Percentiles rank a stretch among this genome's conserved stretches.
Evolutionary conservation across 352 stramenopile genomes (phyloP).

Genomic region (Phytopythium mirpurense): DNA sequence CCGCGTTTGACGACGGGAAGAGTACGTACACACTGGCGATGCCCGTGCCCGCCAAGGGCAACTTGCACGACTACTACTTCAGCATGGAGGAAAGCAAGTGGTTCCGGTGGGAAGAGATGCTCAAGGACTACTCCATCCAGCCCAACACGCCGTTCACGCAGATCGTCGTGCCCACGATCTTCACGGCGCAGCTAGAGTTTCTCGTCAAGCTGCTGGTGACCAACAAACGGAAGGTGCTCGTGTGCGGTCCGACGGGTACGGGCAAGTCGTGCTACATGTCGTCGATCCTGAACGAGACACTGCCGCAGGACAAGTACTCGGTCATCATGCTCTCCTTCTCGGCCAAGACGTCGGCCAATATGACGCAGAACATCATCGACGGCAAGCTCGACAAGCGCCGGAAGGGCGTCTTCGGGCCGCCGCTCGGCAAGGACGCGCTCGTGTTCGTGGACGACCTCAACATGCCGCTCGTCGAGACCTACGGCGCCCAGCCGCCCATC

Average conservation of each 20-base stretch:
- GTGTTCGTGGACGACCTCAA: constrained; percentile 95
- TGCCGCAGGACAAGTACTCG: constrained; percentile 81
- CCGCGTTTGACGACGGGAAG: constrained; percentile 56
- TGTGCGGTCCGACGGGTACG: constrained; percentile 91
- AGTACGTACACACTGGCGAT: constrained; percentile 46
- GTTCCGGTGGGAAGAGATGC: constrained; percentile 88
- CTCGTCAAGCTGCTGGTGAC: constrained; percentile 83
- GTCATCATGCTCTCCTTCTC: constrained; percentile 90
- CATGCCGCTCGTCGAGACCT: constrained; percentile 93
- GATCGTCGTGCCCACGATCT: constrained; percentile 93
- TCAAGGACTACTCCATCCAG: constrained; percentile 84
- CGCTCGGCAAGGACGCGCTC: constrained; percentile 80
- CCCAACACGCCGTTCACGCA: constrained; percentile 85
- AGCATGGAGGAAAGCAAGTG: constrained; percentile 81
- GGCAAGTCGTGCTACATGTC: constrained; percentile 91
- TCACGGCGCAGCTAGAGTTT: constrained; percentile 89
- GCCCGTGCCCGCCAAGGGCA: constrained; percentile 60
- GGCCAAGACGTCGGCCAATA: constrained; percentile 91
- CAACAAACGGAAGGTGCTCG: constrained; percentile 81
- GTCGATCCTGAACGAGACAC: constrained; percentile 76
- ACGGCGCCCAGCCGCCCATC: constrained; percentile 91
- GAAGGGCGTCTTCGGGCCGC: constrained; percentile 90
- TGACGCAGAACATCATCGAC: constrained; percentile 95
- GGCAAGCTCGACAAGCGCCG: constrained; percentile 92
- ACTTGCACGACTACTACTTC: constrained; percentile 87